Conservation (phyloP, 2,329 filamentous ascomycete species). For the Fusarium paranaense region DNA sequence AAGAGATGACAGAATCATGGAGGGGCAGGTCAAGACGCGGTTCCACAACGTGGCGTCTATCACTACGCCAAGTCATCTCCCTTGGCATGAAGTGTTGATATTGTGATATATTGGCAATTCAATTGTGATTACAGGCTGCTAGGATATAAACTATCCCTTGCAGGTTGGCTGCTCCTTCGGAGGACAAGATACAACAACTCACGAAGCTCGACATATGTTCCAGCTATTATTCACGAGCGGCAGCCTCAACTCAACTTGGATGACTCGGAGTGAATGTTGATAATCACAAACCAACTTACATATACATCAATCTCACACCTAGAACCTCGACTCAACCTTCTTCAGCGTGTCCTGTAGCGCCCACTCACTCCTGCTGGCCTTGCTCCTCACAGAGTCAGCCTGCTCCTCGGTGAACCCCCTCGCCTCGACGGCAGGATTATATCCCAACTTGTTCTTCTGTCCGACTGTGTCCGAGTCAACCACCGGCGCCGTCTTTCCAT, state of each 20-base stretch:
- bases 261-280: background rate
- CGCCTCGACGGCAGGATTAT: constrained; percentile 91
- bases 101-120: background rate
- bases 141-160: background rate
- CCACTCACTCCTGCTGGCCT: constrained; percentile 73
- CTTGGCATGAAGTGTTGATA: background rate
- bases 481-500: constrained; percentile 73
- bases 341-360: constrained; percentile 75
- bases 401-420: constrained; percentile 88
- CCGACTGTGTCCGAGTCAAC: constrained; percentile 74
- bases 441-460: constrained; percentile 77
- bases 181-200: background rate
- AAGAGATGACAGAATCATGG: background rate
- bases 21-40: background rate
- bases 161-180: background rate
- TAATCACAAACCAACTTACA: background rate
- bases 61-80: background rate
- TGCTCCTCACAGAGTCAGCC: constrained; percentile 77
- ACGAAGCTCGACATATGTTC: background rate
- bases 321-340: constrained; percentile 56
- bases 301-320: background rate
- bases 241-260: background rate
- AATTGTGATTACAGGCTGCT: background rate
- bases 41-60: background rate
- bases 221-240: background rate